Evolutionary conservation across 1,284 basidiomycete species (phyloP).

Genomic region (Moesziomyces sp.): DNA sequence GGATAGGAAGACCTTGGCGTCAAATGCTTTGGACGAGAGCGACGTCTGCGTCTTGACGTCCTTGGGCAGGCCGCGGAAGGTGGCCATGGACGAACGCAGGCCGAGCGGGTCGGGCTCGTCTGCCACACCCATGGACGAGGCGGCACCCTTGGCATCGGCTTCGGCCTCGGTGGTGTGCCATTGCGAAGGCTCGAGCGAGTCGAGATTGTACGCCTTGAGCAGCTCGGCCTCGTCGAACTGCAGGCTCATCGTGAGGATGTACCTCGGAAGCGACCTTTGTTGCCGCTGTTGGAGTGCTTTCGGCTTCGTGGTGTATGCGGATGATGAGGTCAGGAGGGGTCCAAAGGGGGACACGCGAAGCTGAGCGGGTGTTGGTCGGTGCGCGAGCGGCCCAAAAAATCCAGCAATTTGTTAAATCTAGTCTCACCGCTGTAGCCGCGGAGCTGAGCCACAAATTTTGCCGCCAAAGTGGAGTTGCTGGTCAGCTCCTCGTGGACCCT

Average conservation of each 20-base stretch:
- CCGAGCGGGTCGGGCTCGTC: slow-evolving; percentile 68
- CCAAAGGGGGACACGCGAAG: slow-evolving; percentile 5
- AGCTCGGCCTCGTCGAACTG: slow-evolving; percentile 64
- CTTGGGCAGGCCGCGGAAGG: slow-evolving; percentile 42
- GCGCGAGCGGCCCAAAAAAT: not conserved
- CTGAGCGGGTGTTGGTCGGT: slow-evolving; percentile 14
- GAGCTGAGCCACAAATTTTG: slow-evolving; percentile 1
- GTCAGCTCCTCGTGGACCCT: not conserved
- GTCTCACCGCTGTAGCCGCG: not conserved
- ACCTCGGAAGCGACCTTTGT: not conserved
- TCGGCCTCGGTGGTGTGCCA: slow-evolving; percentile 60
- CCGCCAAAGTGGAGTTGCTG: not conserved
- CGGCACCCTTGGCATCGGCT: slow-evolving; percentile 21
- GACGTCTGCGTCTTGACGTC: slow-evolving; percentile 53
- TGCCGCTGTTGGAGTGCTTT: not conserved
- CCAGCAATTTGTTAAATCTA: not conserved
- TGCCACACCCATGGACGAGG: slow-evolving; percentile 22
- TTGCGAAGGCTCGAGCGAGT: slow-evolving; percentile 65
- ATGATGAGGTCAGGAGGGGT: not conserved
- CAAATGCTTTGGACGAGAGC: slow-evolving; percentile 88
- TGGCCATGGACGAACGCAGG: slow-evolving; percentile 69
- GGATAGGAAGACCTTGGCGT: slow-evolving; percentile 91
- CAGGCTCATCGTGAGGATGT: slow-evolving; percentile 37
- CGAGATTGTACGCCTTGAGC: slow-evolving; percentile 68
- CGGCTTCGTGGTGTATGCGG: not conserved